Percentiles rank a stretch among this genome's conserved stretches.
phyloP scores from a whole-genome alignment of 805 yeast genomes.

The Saturnispora sekii region DNA sequence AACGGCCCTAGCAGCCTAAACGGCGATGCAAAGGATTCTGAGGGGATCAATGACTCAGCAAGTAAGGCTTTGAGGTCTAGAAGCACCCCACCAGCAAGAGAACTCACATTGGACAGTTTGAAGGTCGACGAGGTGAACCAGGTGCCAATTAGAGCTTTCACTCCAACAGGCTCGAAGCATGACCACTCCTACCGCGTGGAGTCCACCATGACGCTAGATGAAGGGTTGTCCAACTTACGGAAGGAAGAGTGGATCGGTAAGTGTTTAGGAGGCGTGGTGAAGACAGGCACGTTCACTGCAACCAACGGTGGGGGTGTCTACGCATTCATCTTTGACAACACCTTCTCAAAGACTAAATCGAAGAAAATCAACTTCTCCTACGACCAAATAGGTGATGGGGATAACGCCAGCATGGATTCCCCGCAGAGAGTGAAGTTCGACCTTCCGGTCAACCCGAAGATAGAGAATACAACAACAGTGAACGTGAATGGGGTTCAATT shows the following conservation, averaged over 20 bases:
- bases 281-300: slow-evolving; percentile 46
- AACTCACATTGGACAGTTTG: no score
- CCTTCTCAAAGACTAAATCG: slow-evolving; percentile 75
- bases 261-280: slow-evolving; percentile 50
- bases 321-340: slow-evolving; percentile 88
- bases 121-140: no score
- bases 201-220: slow-evolving; percentile 30
- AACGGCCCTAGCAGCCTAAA: slow-evolving; percentile 3
- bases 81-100: no score
- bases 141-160: no score
- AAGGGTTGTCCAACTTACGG: slow-evolving; percentile 46
- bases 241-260: slow-evolving; percentile 46
- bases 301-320: slow-evolving; percentile 57
- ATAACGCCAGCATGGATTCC: neutral
- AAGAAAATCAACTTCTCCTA: slow-evolving; percentile 68
- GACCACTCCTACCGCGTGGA: no score
- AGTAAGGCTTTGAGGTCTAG: no score
- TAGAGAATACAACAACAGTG: slow-evolving; percentile 20
- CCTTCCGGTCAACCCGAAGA: slow-evolving; percentile 15
- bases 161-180: neutral
- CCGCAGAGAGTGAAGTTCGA: slow-evolving; percentile 20
- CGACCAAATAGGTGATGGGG: neutral
- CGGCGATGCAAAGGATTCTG: neutral
- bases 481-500: slow-evolving; percentile 57
- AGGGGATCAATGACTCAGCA: neutral